Evolutionary conservation across 805 yeast species (phyloP).

Genomic region (Spathaspora girioi): DNA sequence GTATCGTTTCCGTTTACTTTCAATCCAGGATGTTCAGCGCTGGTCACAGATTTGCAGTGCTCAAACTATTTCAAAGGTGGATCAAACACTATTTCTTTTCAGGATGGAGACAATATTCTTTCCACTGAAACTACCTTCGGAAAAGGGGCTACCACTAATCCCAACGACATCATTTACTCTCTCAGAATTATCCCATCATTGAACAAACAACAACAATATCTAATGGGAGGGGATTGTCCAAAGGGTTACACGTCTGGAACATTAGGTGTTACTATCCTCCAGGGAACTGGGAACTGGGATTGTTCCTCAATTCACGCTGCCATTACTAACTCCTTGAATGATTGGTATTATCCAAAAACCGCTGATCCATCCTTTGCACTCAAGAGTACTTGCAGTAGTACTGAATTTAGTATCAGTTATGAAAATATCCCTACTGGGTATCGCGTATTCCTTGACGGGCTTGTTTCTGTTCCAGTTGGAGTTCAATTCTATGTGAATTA

Average conservation of each 20-base stretch:
- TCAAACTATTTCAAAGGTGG: constrained; percentile 17
- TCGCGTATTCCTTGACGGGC: too few relatives aligned
- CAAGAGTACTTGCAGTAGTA: constrained; percentile 9
- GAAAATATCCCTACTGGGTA: too few relatives aligned
- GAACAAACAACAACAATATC: constrained; percentile 10
- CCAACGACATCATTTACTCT: neutral
- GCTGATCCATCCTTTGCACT: neutral
- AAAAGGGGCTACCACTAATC: neutral
- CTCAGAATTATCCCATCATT: too few relatives aligned
- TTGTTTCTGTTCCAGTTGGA: too few relatives aligned
- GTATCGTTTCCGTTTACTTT: constrained; percentile 20
- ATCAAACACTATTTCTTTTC: constrained; percentile 12
- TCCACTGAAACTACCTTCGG: constrained; percentile 10
- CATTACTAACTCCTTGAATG: constrained; percentile 16
- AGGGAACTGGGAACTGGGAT: too few relatives aligned
- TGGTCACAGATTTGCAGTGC: too few relatives aligned
- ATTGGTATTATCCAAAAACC: constrained; percentile 14
- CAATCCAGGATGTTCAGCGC: constrained; percentile 15
- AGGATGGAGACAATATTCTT: constrained; percentile 13
- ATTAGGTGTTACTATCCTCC: too few relatives aligned
- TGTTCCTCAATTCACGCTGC: too few relatives aligned
- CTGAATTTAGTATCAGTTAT: constrained; percentile 9
- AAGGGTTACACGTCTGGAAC: constrained; percentile 19
- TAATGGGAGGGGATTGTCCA: constrained; percentile 14
- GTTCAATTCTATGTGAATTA: too few relatives aligned